Base-by-base conservation (phyloP, 2,329 filamentous ascomycete genomes). In the Alternaria sp. region DNA sequence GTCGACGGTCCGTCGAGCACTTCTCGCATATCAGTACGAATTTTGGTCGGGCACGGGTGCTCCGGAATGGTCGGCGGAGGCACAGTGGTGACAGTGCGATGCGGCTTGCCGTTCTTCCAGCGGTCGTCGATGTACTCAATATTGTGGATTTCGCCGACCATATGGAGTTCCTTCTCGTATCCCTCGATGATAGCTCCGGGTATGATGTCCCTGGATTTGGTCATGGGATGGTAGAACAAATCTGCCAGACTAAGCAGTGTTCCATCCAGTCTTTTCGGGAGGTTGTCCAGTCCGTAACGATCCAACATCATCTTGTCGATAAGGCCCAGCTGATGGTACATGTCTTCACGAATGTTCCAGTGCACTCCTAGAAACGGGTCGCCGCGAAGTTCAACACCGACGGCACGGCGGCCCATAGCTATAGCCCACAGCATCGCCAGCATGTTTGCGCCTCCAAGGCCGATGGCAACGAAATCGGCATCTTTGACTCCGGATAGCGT, bases 251-350 rank as follows among this genome's bases (percentile, higher is more conserved):
- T 65, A 17, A 68, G 53, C 11, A 67, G 45, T n/a, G 61, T 65
- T 21, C 66, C 66, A 46, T 70, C 66, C 3, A 64, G 32, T 46
- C 56, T 46, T 21, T 66, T 70, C 19, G 63, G 66, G 11, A 63
- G 44, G 15, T 52, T 60, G 12, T 64, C 54, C 19, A 49, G 5
- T 19, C 66, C 66, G 17, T 67, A 68, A 1, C 66, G 66, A 30
- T 65, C 66, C 30, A 65, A 13, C 63, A 68, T 70, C 63, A 68
- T 62, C 43, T 65, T 63, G 44, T 70, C 66, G n/a, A 70, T 68
- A 6, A 70, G 56, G 9, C 67, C 63, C 4, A 68, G 54, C 47
- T 70, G 66, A 44, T 68, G 67, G 15, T 68, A 70, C 61, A 70
- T 59, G 3, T 68, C 66, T 47, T 67, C 59, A 21, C 66, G 61